These are phyloP conservation scores for Coemansia sp. DNA, from an alignment of 192 early-diverging fungal species.

Conservation along the genomic window DNA sequence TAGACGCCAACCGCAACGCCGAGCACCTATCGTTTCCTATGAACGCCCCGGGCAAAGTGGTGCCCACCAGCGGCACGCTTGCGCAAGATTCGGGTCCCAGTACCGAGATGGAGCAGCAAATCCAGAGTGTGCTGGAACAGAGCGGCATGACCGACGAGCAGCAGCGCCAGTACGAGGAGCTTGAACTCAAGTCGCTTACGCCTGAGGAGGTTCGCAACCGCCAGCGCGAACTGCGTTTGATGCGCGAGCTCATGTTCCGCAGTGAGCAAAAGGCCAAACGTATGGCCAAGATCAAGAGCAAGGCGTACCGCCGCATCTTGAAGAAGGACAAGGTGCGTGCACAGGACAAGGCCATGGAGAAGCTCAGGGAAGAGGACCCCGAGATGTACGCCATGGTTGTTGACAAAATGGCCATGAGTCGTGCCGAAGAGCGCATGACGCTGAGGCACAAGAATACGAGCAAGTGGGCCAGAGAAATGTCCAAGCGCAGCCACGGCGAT, in stretches of 20 bases:
- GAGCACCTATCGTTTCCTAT: conserved; percentile 77
- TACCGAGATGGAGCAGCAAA: conserved; percentile 78
- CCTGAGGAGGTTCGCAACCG: conserved; percentile 80
- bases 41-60: conserved; percentile 4
- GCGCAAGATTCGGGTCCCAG: conserved; percentile 21
- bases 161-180: conserved; percentile 79
- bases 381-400: conserved; percentile 56
- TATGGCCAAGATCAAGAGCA: conserved; percentile 97
- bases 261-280: conserved; percentile 90
- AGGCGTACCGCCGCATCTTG: conserved; percentile 86
- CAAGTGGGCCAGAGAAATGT: conserved; percentile 93
- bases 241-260: conserved; percentile 94
- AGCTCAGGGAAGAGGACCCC: conserved; percentile 69
- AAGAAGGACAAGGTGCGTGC: conserved; percentile 76
- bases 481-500: conserved; percentile 60
- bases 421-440: conserved; percentile 92
- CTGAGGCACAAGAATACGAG: conserved; percentile 93
- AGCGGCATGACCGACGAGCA: conserved; percentile 77
- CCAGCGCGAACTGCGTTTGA: conserved; percentile 79
- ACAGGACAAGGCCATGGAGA: conserved; percentile 65
- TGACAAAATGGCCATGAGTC: conserved; percentile 45
- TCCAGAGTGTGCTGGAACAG: conserved; percentile 68
- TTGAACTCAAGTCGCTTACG: conserved; percentile 81
- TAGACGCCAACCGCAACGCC: conserved; percentile 81
- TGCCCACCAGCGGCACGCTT: conserved; percentile 15